These are phyloP conservation scores for Plectosphaerella plurivora DNA, from an alignment of 2,329 filamentous ascomycete genomes.

Conservation along the genomic window DNA sequence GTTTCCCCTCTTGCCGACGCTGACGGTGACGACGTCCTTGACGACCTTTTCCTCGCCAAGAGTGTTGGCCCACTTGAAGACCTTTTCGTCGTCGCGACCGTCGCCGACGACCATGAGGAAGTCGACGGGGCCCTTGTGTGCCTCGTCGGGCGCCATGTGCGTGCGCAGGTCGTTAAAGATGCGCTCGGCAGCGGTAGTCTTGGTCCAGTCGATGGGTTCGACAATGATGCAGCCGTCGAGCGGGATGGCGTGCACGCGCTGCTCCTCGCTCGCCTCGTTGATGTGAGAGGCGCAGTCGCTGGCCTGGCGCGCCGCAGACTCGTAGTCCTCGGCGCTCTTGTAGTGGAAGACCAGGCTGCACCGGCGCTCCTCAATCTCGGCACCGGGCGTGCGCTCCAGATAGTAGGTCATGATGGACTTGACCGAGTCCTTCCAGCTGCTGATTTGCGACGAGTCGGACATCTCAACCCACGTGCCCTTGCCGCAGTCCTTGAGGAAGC, in stretches of 20 bases:
- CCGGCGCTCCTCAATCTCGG: constrained; percentile 84
- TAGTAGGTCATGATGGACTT: constrained; percentile 83
- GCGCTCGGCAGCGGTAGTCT: constrained; percentile 73
- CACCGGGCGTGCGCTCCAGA: constrained; percentile 81
- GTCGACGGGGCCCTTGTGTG: constrained; percentile 53
- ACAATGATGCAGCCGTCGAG: constrained; percentile 78
- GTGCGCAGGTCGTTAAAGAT: constrained; percentile 60
- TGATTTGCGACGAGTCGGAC: constrained; percentile 65
- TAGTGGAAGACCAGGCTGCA: constrained; percentile 92
- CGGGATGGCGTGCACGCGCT: constrained; percentile 79
- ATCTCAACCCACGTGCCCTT: constrained; percentile 72
- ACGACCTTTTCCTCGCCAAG: constrained; percentile 56
- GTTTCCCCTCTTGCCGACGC: constrained; percentile 72
- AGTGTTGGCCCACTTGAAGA: constrained; percentile 91
- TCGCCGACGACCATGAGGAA: constrained; percentile 90
- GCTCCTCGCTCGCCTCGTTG: constrained; percentile 84
- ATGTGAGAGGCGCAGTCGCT: constrained; percentile 91
- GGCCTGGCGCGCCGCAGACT: constrained; percentile 71
- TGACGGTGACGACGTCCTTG: constrained; percentile 76
- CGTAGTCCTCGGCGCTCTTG: constrained; percentile 72
- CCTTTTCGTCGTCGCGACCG: constrained; percentile 86
- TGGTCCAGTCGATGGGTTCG: constrained; percentile 82
- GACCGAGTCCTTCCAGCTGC: constrained; percentile 79
- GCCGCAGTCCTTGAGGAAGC: constrained; percentile 73
- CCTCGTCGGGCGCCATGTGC: constrained; percentile 25